Conservation (phyloP, 2,329 filamentous ascomycete genomes). For the Zymoseptoria passerinii region DNA sequence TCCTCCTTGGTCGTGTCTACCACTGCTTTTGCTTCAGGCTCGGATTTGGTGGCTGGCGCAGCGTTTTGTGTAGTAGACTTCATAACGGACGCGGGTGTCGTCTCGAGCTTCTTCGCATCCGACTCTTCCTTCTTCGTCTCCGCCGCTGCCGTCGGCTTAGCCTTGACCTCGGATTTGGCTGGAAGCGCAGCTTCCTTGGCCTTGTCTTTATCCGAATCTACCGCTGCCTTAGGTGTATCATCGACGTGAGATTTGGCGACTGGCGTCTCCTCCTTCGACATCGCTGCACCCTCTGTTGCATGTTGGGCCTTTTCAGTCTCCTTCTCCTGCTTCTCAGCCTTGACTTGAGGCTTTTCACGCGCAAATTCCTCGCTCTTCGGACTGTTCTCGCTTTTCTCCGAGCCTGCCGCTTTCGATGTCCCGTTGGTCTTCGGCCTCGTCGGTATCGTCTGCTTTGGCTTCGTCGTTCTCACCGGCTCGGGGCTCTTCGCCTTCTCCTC, state of each 20-base stretch:
- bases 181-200: neutral
- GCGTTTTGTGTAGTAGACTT: neutral
- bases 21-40: neutral
- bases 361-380: conserved; percentile 20
- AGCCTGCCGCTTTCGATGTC: conserved; percentile 4
- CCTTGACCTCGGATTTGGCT: neutral
- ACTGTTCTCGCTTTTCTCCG: conserved; percentile 27
- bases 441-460: conserved; percentile 10
- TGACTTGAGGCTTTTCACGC: neutral
- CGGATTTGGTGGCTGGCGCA: neutral
- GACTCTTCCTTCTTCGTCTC: neutral
- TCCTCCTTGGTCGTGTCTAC: neutral
- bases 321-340: neutral
- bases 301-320: neutral
- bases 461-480: conserved; percentile 28
- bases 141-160: neutral
- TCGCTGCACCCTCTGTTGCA: conserved; percentile 24
- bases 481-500: conserved; percentile 48
- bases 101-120: neutral
- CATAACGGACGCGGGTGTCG: neutral
- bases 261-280: neutral
- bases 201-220: neutral
- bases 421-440: conserved; percentile 13
- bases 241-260: neutral
- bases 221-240: neutral